Evolutionary conservation across 2,329 filamentous ascomycete species (phyloP).

Genomic region (Exophiala sideris): DNA sequence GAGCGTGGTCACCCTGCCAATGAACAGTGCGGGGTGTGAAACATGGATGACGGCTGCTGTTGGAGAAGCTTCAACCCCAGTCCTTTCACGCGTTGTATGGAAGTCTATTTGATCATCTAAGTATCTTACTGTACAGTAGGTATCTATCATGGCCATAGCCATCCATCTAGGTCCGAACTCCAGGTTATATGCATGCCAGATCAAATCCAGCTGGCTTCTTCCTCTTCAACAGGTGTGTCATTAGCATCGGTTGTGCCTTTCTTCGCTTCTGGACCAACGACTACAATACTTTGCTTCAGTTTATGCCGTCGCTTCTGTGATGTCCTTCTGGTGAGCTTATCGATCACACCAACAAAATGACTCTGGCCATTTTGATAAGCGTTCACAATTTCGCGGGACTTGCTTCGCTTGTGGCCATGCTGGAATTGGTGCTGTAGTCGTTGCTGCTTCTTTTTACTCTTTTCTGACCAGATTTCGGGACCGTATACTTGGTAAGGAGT

Average conservation of each 20-base stretch:
- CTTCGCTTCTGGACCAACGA: constrained; percentile 35
- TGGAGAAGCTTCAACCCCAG: background rate
- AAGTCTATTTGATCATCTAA: background rate
- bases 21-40: background rate
- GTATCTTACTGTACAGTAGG: too few species aligned
- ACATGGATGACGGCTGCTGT: background rate
- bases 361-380: constrained; percentile 25
- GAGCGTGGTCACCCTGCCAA: too few species aligned
- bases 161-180: too few species aligned
- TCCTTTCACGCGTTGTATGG: background rate
- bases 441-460: constrained; percentile 21
- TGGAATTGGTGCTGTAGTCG: constrained; percentile 15
- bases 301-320: constrained; percentile 37
- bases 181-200: background rate
- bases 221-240: background rate
- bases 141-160: background rate
- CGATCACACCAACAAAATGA: constrained; percentile 29
- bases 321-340: constrained; percentile 34
- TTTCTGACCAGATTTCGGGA: constrained; percentile 35
- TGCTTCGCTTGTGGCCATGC: constrained; percentile 4
- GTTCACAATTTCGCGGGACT: constrained; percentile 11
- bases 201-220: constrained; percentile 14
- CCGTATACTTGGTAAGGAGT: constrained; percentile 39
- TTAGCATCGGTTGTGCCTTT: constrained; percentile 22
- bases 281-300: constrained; percentile 41